A percentile compares a stretch with the other conserved stretches of the same genome.
Conservation (phyloP, 441 rosid genomes). For the Daphne laureola region DNA sequence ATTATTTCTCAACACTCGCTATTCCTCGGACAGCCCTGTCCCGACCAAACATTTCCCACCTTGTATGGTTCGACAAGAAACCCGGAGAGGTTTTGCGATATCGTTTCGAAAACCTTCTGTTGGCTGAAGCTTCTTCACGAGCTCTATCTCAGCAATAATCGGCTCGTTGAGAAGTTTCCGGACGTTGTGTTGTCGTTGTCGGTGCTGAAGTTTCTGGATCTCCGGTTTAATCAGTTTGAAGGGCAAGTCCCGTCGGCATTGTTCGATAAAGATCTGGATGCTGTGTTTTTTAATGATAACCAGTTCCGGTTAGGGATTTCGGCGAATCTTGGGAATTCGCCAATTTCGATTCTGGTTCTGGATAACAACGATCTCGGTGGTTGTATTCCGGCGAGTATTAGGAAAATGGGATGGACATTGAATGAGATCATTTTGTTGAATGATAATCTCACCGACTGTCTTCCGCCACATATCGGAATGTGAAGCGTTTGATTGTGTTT, state of each 20-base stretch:
- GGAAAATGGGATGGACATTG: conserved; percentile 47
- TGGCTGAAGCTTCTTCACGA: conserved; percentile 48
- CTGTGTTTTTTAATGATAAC: conserved; percentile 57
- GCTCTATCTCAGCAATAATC: conserved; percentile 63
- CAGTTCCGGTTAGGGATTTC: conserved; percentile 48
- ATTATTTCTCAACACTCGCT: too few relatives aligned
- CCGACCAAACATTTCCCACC: too few relatives aligned
- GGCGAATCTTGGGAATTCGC: conserved; percentile 54
- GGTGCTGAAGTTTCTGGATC: conserved; percentile 53
- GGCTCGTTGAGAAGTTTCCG: conserved; percentile 60
- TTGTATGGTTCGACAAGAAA: conserved; percentile 8
- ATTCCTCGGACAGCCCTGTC: too few relatives aligned
- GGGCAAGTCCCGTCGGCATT: conserved; percentile 38
- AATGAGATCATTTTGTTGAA: conserved; percentile 57
- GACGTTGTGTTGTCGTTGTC: conserved; percentile 38
- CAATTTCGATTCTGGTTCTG: conserved; percentile 53
- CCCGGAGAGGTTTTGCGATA: conserved; percentile 59
- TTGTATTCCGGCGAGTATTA: conserved; percentile 59
- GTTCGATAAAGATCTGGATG: conserved; percentile 56
- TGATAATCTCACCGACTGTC: conserved; percentile 55
- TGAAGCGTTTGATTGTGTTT: conserved; percentile 41
- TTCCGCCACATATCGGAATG: conserved; percentile 48
- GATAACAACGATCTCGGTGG: conserved; percentile 65
- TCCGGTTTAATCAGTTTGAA: conserved; percentile 66
- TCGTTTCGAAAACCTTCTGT: conserved; percentile 34